Evolutionary conservation across 371 early-diverging fungal genomes (phyloP), one percentile per base, ranked within the genome.

Genomic region (Lichtheimia corymbifera): DNA sequence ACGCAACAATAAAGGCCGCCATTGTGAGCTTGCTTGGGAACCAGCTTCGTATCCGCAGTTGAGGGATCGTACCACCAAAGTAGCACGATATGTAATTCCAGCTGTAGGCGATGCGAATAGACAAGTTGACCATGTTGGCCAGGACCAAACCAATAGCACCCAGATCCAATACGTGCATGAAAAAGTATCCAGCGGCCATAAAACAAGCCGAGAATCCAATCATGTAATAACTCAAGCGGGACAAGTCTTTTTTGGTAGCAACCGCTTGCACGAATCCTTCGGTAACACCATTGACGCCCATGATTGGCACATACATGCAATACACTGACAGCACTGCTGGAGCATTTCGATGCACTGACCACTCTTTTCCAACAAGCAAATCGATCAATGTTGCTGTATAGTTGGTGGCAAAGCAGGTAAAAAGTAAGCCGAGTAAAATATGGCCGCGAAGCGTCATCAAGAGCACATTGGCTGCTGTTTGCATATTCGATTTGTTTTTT

Each of bases 231-330:
- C 88, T 93, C 40, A 92, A 79, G 20, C 64, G 53, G 7, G 71
- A 55, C 17, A 98, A 68, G 51, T 88, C 87, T 2, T 67, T 63
- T 47, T 83, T 75, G 5, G 83, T 75, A 0, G 91, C 96, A 2
- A 93, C 91, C 3, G 93, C 91, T 61, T 94, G 95, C 15, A 96
- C 86, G 67, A 95, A 97, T 0, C 92, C 93, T 72, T 98, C 98
- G 0, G 93, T 89, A 51, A 97, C 88, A 1, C 98, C 98, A 67
- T 98, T 98, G 50, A 96, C 62, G 14, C 95, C 97, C 92, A 97
- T 91, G 50, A 97, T 65, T 0, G 97, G 97, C 2, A 98, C 86
- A 73, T 94, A 96, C 50, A 87, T 64, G 61, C 95, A 95, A 67
- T 96, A 98, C 11, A 82, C 67, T 0, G 88, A 77, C 28, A 97